These are phyloP conservation scores for Nannochloropsis oceanica DNA, from an alignment of 108 stramenopile species.

Conservation along the genomic window DNA sequence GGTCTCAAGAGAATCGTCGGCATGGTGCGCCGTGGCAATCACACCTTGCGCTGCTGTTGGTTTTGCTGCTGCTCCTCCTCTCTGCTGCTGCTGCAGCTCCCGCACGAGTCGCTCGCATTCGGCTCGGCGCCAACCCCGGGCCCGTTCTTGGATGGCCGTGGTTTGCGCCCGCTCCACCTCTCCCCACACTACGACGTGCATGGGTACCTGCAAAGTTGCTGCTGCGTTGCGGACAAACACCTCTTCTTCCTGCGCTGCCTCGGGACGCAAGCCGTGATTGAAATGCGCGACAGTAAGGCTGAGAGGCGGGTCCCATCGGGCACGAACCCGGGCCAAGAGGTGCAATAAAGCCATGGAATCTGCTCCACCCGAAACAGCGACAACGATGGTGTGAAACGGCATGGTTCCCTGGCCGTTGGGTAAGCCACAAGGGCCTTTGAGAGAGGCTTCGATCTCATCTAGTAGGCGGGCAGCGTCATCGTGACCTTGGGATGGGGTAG, in stretches of 20 bases:
- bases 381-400: not conserved
- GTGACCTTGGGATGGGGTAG: too few relatives aligned
- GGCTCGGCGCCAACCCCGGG: slow-evolving; percentile 9
- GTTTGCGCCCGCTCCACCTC: not conserved
- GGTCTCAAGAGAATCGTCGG: slow-evolving; percentile 32
- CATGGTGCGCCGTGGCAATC: slow-evolving; percentile 30
- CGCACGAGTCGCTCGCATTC: not conserved
- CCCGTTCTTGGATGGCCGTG: slow-evolving; percentile 21
- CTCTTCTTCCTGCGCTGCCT: slow-evolving; percentile 11
- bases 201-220: not conserved
- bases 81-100: not conserved
- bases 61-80: not conserved
- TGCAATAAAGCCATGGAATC: not conserved
- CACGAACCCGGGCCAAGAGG: not conserved
- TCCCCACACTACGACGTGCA: slow-evolving; percentile 1
- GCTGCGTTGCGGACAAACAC: slow-evolving; percentile 1
- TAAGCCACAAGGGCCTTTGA: not conserved
- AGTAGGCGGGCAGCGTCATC: not conserved
- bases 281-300: slow-evolving; percentile 9
- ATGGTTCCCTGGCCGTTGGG: not conserved
- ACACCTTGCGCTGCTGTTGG: not conserved
- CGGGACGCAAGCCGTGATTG: slow-evolving; percentile 13
- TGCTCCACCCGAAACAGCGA: not conserved
- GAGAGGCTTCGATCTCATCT: not conserved
- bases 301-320: slow-evolving; percentile 8